Evolutionary conservation across 2,329 filamentous ascomycete species (phyloP), one percentile per base, ranked within the genome.

Genomic region (Ophidiomyces ophidiicola): DNA sequence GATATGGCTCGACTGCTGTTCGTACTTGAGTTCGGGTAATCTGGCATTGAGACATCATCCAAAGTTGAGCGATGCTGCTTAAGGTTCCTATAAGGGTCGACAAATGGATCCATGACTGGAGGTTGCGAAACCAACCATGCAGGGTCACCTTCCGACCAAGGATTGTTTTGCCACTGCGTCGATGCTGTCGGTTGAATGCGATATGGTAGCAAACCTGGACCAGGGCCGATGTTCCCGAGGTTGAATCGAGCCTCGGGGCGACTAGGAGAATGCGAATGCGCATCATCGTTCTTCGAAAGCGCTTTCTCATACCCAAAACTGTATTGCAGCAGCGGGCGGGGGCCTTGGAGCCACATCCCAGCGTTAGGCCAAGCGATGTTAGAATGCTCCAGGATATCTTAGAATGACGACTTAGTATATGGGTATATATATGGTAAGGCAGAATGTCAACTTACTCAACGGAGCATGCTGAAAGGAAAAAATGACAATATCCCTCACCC

Each of bases 391-490:
- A 92, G 69, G 17, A 87, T 66, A 29, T 81, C 84, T 84, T 48
- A 12, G 11, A 5, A 25, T 21, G 11, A 11, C 6, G 10, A 19
- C 6, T 36, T 18, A 43, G 32, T 30, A 29, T 15, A 41, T 6
- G 19, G 28, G 8, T 5, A 31, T n/a, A 17, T 31, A 2, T 20
- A n/a, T 17, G 19, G 20, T 19, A 3, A 6, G 19, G 8, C 14
- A n/a, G 8, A 3, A 23, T 17, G 28, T 29, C 14, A 25, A 60
- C 68, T 48, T 63, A 88, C 84, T 71, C 39, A 82, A 61, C 1
- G 85, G 84, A 23, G 82, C 85, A 64, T 90, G 82, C 53, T 90
- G 82, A 51, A 92, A 93, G 1, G 84, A 79, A 58, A 93, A 90
- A 10, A 73, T 72, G 17, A 86, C 72, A 31, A 85, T 60, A 50